A percentile compares a stretch with the other conserved stretches of the same genome.
phyloP scores from a whole-genome alignment of 352 stramenopile species.

The Phytophthora tentaculata region DNA sequence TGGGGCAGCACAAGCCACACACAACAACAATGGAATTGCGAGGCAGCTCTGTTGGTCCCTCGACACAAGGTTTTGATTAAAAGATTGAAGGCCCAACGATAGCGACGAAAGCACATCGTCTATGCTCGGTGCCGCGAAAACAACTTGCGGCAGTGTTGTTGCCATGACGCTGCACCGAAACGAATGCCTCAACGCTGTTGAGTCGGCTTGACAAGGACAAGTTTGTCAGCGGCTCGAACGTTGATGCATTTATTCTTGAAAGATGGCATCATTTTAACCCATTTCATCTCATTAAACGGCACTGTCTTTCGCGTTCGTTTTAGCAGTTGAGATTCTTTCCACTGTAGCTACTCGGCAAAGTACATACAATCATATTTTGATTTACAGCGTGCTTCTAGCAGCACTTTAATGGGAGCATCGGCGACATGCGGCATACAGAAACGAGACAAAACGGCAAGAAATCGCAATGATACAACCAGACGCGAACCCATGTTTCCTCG shows the following conservation, averaged over 20 bases:
- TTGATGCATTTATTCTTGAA: conserved; percentile 4
- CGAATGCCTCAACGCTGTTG: neutral
- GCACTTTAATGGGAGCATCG: conserved; percentile 2
- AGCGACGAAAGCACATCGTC: conserved; percentile 1
- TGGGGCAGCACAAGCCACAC: neutral
- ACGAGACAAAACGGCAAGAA: neutral
- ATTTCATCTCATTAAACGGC: neutral
- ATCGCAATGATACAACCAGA: conserved; percentile 16
- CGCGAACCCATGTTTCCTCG: conserved; percentile 27
- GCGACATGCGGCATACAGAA: conserved; percentile 23
- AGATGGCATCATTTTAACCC: neutral
- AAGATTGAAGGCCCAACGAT: conserved; percentile 1
- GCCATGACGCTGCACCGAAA: too few species aligned
- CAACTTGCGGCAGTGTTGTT: conserved; percentile 1
- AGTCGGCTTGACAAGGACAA: too few species aligned
- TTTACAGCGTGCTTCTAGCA: neutral
- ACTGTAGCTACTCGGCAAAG: conserved; percentile 4
- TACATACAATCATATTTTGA: neutral
- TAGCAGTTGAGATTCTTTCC: neutral
- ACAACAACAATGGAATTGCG: neutral
- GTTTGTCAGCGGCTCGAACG: neutral
- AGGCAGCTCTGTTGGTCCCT: neutral
- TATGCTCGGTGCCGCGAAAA: conserved; percentile 10
- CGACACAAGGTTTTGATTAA: neutral
- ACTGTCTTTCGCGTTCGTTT: conserved; percentile 7